phyloP scores from a whole-genome alignment of 768 basidiomycete species.

The Suillus placidus region DNA sequence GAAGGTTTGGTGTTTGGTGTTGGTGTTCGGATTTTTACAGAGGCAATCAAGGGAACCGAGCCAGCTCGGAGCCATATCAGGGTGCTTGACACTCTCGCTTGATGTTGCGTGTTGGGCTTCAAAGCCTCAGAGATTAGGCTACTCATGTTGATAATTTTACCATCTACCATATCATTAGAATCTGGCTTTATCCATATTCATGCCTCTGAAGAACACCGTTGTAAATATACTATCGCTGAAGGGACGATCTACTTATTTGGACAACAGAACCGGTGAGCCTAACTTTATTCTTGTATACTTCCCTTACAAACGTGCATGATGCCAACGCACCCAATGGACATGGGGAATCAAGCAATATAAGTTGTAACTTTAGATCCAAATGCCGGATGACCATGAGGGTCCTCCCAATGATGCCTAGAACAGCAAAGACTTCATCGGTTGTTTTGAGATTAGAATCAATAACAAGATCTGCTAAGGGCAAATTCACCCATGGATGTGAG shows the following conservation, averaged over 20 bases:
- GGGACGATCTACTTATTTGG: background rate
- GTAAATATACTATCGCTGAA: background rate
- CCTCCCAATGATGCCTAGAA: background rate
- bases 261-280: background rate
- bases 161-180: background rate
- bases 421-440: background rate
- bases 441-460: background rate
- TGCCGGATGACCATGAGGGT: background rate
- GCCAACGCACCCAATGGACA: background rate
- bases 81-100: background rate
- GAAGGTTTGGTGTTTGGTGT: background rate
- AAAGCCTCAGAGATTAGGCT: background rate
- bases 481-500: constrained; percentile 3
- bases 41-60: background rate
- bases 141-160: background rate
- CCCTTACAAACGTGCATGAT: background rate
- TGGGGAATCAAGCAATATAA: background rate
- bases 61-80: background rate
- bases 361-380: background rate
- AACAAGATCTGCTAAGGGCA: constrained; percentile 2
- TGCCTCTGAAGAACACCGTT: background rate
- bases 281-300: background rate
- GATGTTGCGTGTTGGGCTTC: background rate
- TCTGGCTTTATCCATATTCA: constrained; percentile 1
- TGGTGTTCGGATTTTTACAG: background rate